Percentiles rank a stretch among this genome's conserved stretches.
Evolutionary conservation across 179 eudicot genomes (phyloP).

Genomic region (Pouteria campechiana): DNA sequence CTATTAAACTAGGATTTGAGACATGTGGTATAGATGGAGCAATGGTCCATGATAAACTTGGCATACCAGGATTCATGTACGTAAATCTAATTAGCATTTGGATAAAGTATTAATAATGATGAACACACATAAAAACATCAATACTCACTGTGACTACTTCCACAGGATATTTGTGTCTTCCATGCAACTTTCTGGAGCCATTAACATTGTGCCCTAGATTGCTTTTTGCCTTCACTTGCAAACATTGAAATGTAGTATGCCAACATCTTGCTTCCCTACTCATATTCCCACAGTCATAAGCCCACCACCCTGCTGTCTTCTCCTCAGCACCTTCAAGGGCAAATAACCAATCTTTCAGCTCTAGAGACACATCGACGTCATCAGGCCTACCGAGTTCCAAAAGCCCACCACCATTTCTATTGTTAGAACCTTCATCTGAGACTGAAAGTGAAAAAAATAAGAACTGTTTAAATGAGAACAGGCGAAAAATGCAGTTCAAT

Average conservation of each 20-base stretch:
- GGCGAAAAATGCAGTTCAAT: background rate
- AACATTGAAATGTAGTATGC: conserved; percentile 74
- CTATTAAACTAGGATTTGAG: too few relatives aligned
- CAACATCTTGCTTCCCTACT: conserved; percentile 77
- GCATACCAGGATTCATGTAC: too few relatives aligned
- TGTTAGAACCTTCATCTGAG: conserved; percentile 49
- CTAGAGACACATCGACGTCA: conserved; percentile 76
- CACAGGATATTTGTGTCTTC: conserved; percentile 47
- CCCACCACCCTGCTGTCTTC: conserved; percentile 24
- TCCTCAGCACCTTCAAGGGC: conserved; percentile 88
- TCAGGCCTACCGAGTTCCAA: conserved; percentile 73
- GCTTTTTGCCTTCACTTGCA: conserved; percentile 67
- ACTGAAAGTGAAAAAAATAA: background rate
- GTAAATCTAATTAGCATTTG: too few relatives aligned
- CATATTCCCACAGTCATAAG: conserved; percentile 19
- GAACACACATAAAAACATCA: background rate
- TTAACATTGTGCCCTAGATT: conserved; percentile 25
- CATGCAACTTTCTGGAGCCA: conserved; percentile 21
- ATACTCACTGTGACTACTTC: conserved; percentile 66
- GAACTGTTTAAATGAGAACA: background rate
- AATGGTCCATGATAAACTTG: too few relatives aligned
- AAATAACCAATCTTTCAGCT: conserved; percentile 82
- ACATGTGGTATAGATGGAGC: too few relatives aligned
- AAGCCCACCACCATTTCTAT: conserved; percentile 24
- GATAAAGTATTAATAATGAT: background rate